These are phyloP conservation scores for Pseudonectria buxi DNA, from an alignment of 2,329 filamentous ascomycete genomes.

Conservation along the genomic window DNA sequence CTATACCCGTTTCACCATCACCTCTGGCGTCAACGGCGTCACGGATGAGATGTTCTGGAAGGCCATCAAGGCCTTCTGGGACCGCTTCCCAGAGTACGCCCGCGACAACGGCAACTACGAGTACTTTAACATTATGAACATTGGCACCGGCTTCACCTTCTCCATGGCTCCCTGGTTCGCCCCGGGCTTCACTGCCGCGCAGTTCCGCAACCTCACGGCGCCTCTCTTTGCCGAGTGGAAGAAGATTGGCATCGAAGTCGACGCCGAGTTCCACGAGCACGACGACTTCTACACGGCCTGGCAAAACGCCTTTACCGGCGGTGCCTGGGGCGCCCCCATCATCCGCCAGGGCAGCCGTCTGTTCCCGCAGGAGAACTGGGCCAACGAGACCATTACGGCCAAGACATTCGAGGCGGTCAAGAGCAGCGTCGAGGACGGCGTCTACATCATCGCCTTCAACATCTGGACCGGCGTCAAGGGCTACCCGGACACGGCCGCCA, in stretches of 20 bases:
- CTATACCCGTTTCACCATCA: constrained; percentile 20
- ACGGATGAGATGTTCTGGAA: constrained; percentile 25
- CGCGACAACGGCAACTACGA: constrained; percentile 17
- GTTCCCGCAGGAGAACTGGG: constrained; percentile 19
- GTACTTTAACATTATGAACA: constrained; percentile 19
- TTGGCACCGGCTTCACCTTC: constrained; percentile 24
- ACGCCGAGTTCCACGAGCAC: constrained; percentile 19
- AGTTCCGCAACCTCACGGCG: constrained; percentile 21
- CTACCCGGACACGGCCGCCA: constrained; percentile 30
- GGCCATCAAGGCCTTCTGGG: constrained; percentile 18
- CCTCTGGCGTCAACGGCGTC: constrained; percentile 9
- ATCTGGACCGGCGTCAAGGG: constrained; percentile 14
- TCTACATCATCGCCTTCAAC: constrained; percentile 10
- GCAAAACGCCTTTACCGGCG: constrained; percentile 18
- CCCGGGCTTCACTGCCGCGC: constrained; percentile 4
- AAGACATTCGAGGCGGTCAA: constrained; percentile 8
- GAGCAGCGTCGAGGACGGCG: constrained; percentile 7
- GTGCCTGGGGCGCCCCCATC: constrained; percentile 18
- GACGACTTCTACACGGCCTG: constrained; percentile 23
- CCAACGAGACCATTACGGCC: constrained; percentile 7
- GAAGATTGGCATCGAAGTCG: constrained; percentile 22
- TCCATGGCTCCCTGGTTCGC: constrained; percentile 25
- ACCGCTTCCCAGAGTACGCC: constrained; percentile 19
- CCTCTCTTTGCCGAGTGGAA: constrained; percentile 27
- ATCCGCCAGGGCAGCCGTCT: constrained; percentile 21